These are phyloP conservation scores for Azolla pinnata DNA, from an alignment of 75 land plant genomes.

Conservation along the genomic window DNA sequence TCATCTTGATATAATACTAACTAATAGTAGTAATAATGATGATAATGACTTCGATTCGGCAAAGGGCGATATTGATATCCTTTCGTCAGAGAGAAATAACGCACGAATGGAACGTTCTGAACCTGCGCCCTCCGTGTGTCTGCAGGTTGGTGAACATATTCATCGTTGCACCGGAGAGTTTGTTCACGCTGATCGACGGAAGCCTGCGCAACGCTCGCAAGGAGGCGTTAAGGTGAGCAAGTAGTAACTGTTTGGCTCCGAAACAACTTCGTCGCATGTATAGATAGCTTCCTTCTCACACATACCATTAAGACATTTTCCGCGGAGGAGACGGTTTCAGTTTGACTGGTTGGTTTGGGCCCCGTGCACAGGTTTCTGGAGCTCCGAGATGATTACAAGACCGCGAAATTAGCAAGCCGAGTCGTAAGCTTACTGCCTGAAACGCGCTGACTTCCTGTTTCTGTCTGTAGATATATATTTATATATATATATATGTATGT, in stretches of 20 bases:
- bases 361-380: constrained; percentile 65
- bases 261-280: too few species aligned
- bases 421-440: neutral
- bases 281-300: neutral
- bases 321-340: neutral
- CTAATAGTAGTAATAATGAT: too few species aligned
- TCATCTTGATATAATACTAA: too few species aligned
- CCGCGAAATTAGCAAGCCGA: constrained; percentile 75
- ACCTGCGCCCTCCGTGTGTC: neutral
- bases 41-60: too few species aligned
- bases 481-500: too few species aligned
- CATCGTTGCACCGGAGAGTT: constrained; percentile 90
- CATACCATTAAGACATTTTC: too few species aligned
- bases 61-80: too few species aligned
- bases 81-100: too few species aligned
- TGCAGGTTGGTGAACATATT: constrained; percentile 93
- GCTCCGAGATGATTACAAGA: constrained; percentile 84
- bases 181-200: constrained; percentile 75
- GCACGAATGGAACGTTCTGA: too few species aligned
- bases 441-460: too few species aligned
- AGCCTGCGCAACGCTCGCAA: constrained; percentile 67
- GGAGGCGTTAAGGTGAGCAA: constrained; percentile 82
- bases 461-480: too few species aligned
- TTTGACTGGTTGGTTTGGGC: neutral
- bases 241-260: too few species aligned